Evolutionary conservation across 768 basidiomycete species (phyloP), one percentile per base, ranked within the genome.

Genomic region (Russula abietina): DNA sequence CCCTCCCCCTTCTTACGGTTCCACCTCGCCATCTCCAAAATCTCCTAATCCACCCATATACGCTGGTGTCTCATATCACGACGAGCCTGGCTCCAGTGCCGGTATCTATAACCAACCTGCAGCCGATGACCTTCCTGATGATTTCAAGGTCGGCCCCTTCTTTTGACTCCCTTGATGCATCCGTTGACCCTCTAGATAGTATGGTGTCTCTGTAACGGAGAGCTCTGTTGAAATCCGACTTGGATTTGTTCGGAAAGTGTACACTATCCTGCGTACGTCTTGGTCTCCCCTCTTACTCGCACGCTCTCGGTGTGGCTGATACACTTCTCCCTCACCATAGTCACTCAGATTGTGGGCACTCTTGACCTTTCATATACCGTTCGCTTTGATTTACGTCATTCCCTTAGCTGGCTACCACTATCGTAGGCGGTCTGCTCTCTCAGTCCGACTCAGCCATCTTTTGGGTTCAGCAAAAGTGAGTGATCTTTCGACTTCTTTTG

Each of bases 191-290:
- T 26, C 19, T 24, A 30, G 32, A 22, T 41, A 91, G 90, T 93
- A 93, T 70, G 91, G 91, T 2, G 85, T 87, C 1, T 84, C 84
- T 1, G 91, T 93, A 16, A 82, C 84, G 1, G 91, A 92, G 63
- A 88, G 88, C 63, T 81, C 88, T 12, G 73, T 79, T 3, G 87
- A 92, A 70, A 88, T 98, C 70, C 80, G 92, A 57, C 81, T 84
- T 65, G 91, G 86, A 6, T 98, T 98, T 74, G 79, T 98, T 60
- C 83, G 92, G 72, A 97, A 97, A 78, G 89, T 93, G 39, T 96
- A 93, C 75, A 84, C 83, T 32, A 93, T 96, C 69, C 83, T 98
- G 4, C 86, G 91, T 93, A 70, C 80, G 89, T 78, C 55, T 48
- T 30, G 2, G 11, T 1, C 12, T n/a, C 41, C 19, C 39, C 26